A percentile compares a stretch with the other conserved stretches of the same genome.
Evolutionary conservation across 2,329 filamentous ascomycete species (phyloP).

Genomic region (Beauveria bassiana): DNA sequence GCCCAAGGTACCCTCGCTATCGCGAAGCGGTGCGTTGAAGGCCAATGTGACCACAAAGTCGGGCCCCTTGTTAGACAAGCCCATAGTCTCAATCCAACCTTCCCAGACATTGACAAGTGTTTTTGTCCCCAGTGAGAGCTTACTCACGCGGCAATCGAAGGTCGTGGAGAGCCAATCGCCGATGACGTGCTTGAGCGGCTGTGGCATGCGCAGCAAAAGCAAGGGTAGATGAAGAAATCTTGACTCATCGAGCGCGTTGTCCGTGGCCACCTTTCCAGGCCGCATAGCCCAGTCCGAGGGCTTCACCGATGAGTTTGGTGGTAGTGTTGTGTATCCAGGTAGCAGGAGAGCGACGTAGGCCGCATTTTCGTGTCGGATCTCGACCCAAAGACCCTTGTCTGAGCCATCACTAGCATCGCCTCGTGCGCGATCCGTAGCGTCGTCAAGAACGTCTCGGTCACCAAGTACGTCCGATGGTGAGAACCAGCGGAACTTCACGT

Average conservation of each 20-base stretch:
- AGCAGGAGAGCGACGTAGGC: constrained; percentile 43
- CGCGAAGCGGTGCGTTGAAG: constrained; percentile 35
- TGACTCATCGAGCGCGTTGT: background rate
- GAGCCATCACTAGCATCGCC: constrained; percentile 17
- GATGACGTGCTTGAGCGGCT: constrained; percentile 40
- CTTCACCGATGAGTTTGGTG: background rate
- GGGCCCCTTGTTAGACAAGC: constrained; percentile 25
- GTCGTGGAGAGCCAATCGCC: constrained; percentile 43
- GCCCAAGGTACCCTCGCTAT: constrained; percentile 6
- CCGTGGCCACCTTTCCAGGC: constrained; percentile 10
- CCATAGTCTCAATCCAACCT: constrained; percentile 37
- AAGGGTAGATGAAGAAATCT: constrained; percentile 40
- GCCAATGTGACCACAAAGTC: constrained; percentile 45
- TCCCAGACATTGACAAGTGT: constrained; percentile 45
- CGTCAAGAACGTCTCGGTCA: constrained; percentile 17
- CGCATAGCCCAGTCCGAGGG: constrained; percentile 18
- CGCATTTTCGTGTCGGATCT: constrained; percentile 46
- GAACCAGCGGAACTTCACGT: constrained; percentile 42
- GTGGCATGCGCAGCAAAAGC: constrained; percentile 48
- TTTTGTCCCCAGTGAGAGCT: constrained; percentile 41
- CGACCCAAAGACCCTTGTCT: constrained; percentile 34
- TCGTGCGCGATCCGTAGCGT: constrained; percentile 13
- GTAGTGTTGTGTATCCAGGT: constrained; percentile 24
- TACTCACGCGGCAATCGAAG: constrained; percentile 49
- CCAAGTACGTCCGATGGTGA: constrained; percentile 24